Evolutionary conservation across 1,284 basidiomycete genomes (phyloP), one percentile per base, ranked within the genome.

Genomic region (Sporisorium exsertum): DNA sequence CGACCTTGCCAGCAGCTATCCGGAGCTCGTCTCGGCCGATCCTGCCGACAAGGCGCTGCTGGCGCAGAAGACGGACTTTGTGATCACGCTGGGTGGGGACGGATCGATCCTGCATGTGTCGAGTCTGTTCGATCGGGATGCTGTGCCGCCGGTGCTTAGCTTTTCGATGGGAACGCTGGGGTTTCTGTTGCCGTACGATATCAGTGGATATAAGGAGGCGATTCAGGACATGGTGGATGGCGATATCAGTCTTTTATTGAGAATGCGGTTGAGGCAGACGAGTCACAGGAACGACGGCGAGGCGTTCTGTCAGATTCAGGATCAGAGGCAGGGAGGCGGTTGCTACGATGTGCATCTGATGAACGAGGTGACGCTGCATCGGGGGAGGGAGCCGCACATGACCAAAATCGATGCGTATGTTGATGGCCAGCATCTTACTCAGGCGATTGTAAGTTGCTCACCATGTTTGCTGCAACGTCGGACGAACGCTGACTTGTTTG

Each of bases 121-220:
- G 5, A 94, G 94, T 26, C 87, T 98, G 7, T 98, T 98, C 86
- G 93, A 92, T 79, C 88, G 90, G 9, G 92, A 92, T 35, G 92
- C 93, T 24, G 95, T 97, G 15, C 95, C 95, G 1, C 95, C 96
- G 0, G 95, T 98, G 0, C 87, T 98, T 40, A 95, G 94, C 83
- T 97, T 98, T 87, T 95, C 93, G 0, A 94, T 97, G 93, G 96
- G 95, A 8, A 95, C 94, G 1, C 88, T 98, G 0, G 95, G 95
- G 1, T 98, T 98, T 86, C 87, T 98, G 18, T 88, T 98, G 20
- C 95, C 96, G 0, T 97, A 97, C 86, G 81, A 85, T 64, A 80
- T 84, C 33, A 60, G 54, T 1, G 58, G 72, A 1, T 84, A 80
- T 56, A 69, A 68, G 18, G 51, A 68, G 22, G 77, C 82, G 13